Percentiles rank a stretch among this genome's conserved stretches.
Conservation (phyloP, 768 basidiomycete species). For the Mycena indigotica region DNA sequence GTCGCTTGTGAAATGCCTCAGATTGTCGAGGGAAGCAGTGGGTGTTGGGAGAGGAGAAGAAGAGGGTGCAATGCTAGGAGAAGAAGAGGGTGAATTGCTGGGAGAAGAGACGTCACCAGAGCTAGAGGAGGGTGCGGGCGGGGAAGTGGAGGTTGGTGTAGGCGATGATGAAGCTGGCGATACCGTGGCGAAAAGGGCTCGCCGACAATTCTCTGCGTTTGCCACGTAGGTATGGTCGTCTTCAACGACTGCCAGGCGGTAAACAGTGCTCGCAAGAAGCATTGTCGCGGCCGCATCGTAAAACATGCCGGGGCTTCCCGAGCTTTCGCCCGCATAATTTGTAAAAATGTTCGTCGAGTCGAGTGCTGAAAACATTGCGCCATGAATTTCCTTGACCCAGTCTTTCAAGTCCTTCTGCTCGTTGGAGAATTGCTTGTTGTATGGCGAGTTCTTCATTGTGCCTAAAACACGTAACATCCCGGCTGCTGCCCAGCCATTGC, state of each 20-base stretch:
- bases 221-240: slow-evolving; percentile 53
- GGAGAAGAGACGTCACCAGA: neutral
- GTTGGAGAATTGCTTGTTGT: slow-evolving; percentile 44
- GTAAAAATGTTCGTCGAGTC: slow-evolving; percentile 55
- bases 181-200: slow-evolving; percentile 35
- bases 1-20: slow-evolving; percentile 53
- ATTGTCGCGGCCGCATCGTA: slow-evolving; percentile 74
- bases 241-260: slow-evolving; percentile 63
- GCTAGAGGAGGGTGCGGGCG: neutral
- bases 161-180: slow-evolving; percentile 8
- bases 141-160: neutral
- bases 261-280: slow-evolving; percentile 75
- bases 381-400: slow-evolving; percentile 76
- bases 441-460: slow-evolving; percentile 69
- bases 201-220: slow-evolving; percentile 58
- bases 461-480: slow-evolving; percentile 84
- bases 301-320: slow-evolving; percentile 51
- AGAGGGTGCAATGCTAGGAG: slow-evolving; percentile 17
- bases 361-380: slow-evolving; percentile 61
- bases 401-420: slow-evolving; percentile 59
- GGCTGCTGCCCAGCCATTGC: slow-evolving; percentile 88
- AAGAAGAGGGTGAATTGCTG: slow-evolving; percentile 12
- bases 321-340: slow-evolving; percentile 67
- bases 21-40: slow-evolving; percentile 18
- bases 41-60: too few relatives aligned